Percentiles rank a stretch among this genome's conserved stretches.
phyloP scores from a whole-genome alignment of 2,329 filamentous ascomycete genomes.

The Colletotrichum liriopes region DNA sequence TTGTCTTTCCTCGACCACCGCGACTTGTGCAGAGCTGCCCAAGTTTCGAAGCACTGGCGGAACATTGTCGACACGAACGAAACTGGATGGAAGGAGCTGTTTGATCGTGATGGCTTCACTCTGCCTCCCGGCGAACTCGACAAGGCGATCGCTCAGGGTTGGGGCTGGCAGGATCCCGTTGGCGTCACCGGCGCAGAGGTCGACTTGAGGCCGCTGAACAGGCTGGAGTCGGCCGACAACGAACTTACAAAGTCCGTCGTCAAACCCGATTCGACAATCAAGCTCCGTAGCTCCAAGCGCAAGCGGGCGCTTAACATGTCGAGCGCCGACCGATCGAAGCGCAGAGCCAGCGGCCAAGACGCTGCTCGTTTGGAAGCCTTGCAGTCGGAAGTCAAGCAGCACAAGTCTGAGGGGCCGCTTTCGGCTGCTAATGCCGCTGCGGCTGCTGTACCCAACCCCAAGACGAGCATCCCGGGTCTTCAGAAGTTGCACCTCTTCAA shows the following conservation, averaged over 20 bases:
- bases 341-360: conserved; percentile 67
- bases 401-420: conserved; percentile 84
- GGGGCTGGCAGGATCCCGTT: conserved; percentile 96
- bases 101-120: conserved; percentile 86
- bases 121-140: conserved; percentile 87
- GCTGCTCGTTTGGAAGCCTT: conserved; percentile 59
- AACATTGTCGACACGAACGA: conserved; percentile 93
- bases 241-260: conserved; percentile 61
- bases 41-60: conserved; percentile 95
- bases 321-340: conserved; percentile 67
- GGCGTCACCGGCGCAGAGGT: conserved; percentile 83
- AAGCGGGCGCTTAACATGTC: conserved; percentile 67
- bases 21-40: conserved; percentile 90
- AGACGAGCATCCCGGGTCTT: conserved; percentile 83
- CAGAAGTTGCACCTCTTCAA: conserved; percentile 94
- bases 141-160: conserved; percentile 89
- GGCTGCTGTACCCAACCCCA: conserved; percentile 84
- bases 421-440: conserved; percentile 90
- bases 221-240: conserved; percentile 67
- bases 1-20: conserved; percentile 88
- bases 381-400: conserved; percentile 60
- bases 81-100: conserved; percentile 93
- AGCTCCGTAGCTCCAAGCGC: conserved; percentile 68
- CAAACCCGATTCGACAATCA: conserved; percentile 61
- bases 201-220: conserved; percentile 78